These are phyloP conservation scores for Kandelia obovata DNA, from an alignment of 345 rosid genomes.

Conservation along the genomic window DNA sequence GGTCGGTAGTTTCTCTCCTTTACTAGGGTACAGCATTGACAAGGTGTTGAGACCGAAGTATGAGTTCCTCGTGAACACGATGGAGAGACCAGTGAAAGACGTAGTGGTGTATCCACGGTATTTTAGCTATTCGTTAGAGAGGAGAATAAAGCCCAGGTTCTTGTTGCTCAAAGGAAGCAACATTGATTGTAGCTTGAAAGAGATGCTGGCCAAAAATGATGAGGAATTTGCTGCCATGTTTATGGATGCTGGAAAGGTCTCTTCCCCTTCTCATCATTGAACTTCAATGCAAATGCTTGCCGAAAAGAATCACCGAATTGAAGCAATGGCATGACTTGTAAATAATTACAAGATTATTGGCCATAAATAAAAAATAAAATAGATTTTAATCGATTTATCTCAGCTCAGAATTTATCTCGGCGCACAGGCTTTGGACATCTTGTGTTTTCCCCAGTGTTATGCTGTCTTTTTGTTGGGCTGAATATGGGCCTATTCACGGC, in stretches of 20 bases:
- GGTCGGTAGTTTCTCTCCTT: slow-evolving; percentile 77
- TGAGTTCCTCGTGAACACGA: slow-evolving; percentile 56
- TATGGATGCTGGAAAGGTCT: slow-evolving; percentile 40
- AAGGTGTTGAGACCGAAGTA: slow-evolving; percentile 73
- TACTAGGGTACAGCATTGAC: slow-evolving; percentile 78
- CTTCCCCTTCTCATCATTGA: slow-evolving; percentile 7
- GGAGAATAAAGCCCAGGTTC: slow-evolving; percentile 81
- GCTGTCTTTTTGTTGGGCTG: too few species aligned
- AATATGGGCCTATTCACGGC: too few species aligned
- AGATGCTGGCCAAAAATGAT: slow-evolving; percentile 73
- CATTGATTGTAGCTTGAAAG: slow-evolving; percentile 61
- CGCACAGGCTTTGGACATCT: too few species aligned
- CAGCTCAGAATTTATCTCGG: too few species aligned
- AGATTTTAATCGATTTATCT: too few species aligned
- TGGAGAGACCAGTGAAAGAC: slow-evolving; percentile 61
- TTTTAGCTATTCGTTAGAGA: slow-evolving; percentile 83
- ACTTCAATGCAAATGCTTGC: not conserved
- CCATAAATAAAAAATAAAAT: too few species aligned
- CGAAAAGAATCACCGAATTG: not conserved
- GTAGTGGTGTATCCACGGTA: slow-evolving; percentile 74
- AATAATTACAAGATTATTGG: not conserved
- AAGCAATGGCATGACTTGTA: not conserved
- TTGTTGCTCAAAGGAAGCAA: slow-evolving; percentile 60
- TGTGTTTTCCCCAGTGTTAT: too few species aligned
- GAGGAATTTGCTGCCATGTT: slow-evolving; percentile 75